A percentile compares a stretch with the other conserved stretches of the same genome.
These are phyloP conservation scores for Colletotrichum tamarilloi DNA, from an alignment of 2,329 filamentous ascomycete genomes.

Conservation along the genomic window DNA sequence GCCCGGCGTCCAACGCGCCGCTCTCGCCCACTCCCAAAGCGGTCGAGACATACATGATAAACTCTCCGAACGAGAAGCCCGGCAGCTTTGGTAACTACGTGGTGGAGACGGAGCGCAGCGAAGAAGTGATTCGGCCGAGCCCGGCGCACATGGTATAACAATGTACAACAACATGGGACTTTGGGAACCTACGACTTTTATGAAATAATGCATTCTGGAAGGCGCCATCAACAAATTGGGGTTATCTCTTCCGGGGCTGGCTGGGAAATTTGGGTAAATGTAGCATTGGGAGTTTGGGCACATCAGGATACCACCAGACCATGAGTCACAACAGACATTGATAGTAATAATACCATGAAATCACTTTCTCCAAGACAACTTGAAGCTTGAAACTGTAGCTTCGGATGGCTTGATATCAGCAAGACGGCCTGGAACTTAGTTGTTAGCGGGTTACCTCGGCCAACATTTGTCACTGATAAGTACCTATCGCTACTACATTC, in stretches of 20 bases:
- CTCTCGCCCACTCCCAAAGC: neutral
- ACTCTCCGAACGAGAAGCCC: constrained; percentile 3
- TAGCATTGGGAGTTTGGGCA: neutral
- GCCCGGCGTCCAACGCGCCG: neutral
- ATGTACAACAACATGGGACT: too few relatives aligned
- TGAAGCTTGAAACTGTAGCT: too few relatives aligned
- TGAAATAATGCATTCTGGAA: neutral
- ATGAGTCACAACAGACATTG: neutral
- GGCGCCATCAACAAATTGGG: neutral
- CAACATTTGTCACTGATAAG: too few relatives aligned
- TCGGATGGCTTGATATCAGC: too few relatives aligned
- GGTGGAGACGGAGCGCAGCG: neutral
- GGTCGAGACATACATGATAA: neutral
- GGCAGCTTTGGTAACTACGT: neutral
- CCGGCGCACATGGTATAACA: constrained; percentile 13
- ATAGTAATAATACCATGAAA: neutral
- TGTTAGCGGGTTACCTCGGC: too few relatives aligned
- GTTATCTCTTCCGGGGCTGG: neutral
- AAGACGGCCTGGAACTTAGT: too few relatives aligned
- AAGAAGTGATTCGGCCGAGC: neutral
- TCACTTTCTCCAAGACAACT: neutral
- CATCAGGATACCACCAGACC: neutral
- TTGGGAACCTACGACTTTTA: constrained; percentile 2
- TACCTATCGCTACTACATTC: too few relatives aligned
- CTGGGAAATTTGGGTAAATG: neutral